phyloP scores from a whole-genome alignment of 2,329 filamentous ascomycete genomes.

The Calonectria pseudoreteaudii region DNA sequence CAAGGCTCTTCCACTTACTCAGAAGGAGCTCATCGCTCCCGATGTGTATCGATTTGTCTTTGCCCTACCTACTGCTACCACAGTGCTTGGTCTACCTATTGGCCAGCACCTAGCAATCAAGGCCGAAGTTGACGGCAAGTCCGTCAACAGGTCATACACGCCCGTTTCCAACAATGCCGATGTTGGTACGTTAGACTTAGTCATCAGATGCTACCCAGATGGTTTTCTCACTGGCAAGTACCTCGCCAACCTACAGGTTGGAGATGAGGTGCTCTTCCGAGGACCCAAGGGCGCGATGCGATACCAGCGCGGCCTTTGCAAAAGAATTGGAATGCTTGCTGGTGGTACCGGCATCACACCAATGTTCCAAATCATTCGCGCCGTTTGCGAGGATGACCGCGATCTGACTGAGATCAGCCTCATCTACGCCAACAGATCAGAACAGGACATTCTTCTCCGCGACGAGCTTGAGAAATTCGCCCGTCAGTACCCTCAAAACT shows the following conservation, averaged over 20 bases:
- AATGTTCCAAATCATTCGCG: constrained; percentile 68
- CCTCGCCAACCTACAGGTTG: constrained; percentile 58
- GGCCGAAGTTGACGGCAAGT: constrained; percentile 57
- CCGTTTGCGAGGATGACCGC: constrained; percentile 70
- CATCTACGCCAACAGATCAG: constrained; percentile 69
- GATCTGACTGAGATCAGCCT: constrained; percentile 69
- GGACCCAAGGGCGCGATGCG: constrained; percentile 69
- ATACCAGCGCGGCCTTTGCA: constrained; percentile 57
- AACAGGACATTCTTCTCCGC: constrained; percentile 70
- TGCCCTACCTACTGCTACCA: constrained; percentile 55
- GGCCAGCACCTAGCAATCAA: constrained; percentile 68
- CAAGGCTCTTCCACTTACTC: constrained; percentile 57
- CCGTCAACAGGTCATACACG: constrained; percentile 65
- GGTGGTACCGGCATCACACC: constrained; percentile 54
- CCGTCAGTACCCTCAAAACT: constrained; percentile 61
- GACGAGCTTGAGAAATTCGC: constrained; percentile 67
- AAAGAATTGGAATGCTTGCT: constrained; percentile 66
- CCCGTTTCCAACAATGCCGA: constrained; percentile 64
- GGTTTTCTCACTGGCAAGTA: constrained; percentile 63
- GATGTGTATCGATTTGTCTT: constrained; percentile 62
- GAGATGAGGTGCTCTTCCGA: constrained; percentile 63
- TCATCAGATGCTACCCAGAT: constrained; percentile 64
- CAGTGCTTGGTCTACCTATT: constrained; percentile 65
- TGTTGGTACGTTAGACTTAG: constrained; percentile 60
- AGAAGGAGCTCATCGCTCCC: constrained; percentile 54